Base-by-base conservation (phyloP, 2,329 filamentous ascomycete genomes). In the Plectosphaerella cucumerina region DNA sequence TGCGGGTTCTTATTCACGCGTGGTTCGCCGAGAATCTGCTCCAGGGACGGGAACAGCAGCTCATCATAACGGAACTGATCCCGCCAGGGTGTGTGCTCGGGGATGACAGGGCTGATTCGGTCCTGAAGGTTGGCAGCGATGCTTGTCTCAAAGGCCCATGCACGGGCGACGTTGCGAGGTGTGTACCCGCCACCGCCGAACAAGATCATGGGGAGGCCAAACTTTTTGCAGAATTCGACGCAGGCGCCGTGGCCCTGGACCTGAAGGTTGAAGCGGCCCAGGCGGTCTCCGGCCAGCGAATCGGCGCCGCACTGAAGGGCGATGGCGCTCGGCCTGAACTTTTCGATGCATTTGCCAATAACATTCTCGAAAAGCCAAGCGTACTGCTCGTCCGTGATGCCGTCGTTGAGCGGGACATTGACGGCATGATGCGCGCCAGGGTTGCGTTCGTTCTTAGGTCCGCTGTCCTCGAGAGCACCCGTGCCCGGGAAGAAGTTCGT, bases 101-200 rank as follows among this genome's bases (percentile, higher is more conserved):
- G 93, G 23, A 97, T 86, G 12, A 83, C 79, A 17, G 87, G 81
- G 65, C 77, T 73, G 56, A 97, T 86, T 51, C 82, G 80, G 56
- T 87, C 78, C 53, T 87, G 78, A 51, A 84, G 85, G 58, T 86
- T 85, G 56, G 95, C 89, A 53, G 90, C 90, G 59, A 97, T 90
- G 54, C 89, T 88, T 12, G 94, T 99, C 72, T 99, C 94, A 70
- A 96, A 93, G 21, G 92, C 90, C 94, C 94, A 99, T 26, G 93
- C 91, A 49, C 94, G 87, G 41, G 94, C 94, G 6, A 99, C 94
- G 63, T 99, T 99, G 57, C 93, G 84, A 5, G 94, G 92, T 14
- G 94, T 99, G 70, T 99, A 99, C 23, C 94, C 94, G 51, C 94
- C 94, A 37, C 94, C 94, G 43, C 94, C 94, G 52, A 97, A 89